These are phyloP conservation scores for Cylindrodendrum hubeiense DNA, from an alignment of 2,329 filamentous ascomycete species.

Conservation along the genomic window DNA sequence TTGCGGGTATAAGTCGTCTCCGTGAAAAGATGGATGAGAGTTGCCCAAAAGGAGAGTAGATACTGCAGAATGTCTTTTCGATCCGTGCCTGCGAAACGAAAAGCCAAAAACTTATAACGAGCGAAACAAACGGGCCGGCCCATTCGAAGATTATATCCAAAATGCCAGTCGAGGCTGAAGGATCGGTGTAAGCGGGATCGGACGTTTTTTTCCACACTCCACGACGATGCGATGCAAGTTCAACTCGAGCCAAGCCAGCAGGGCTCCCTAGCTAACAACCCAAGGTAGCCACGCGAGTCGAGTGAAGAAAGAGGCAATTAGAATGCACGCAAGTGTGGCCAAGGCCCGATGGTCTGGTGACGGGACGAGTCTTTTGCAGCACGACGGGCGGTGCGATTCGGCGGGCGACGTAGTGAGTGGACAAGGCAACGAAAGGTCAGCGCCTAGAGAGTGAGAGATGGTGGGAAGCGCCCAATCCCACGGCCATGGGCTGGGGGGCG, in stretches of 20 bases:
- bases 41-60: not conserved
- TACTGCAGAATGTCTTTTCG: not conserved
- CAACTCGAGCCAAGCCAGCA: not conserved
- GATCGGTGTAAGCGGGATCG: conserved; percentile 36
- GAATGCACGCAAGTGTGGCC: conserved; percentile 29
- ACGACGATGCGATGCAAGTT: not conserved
- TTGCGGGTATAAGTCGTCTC: not conserved
- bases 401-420: conserved; percentile 36
- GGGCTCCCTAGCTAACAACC: conserved; percentile 9
- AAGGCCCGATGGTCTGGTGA: conserved; percentile 43
- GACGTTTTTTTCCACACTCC: conserved; percentile 23
- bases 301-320: conserved; percentile 20
- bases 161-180: conserved; percentile 15
- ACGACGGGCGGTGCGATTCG: conserved; percentile 29
- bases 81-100: conserved; percentile 17
- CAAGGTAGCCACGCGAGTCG: conserved; percentile 20
- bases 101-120: conserved; percentile 6
- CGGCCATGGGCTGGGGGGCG: conserved; percentile 19
- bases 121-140: conserved; percentile 18
- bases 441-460: conserved; percentile 42
- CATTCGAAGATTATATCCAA: conserved; percentile 21
- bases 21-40: not conserved
- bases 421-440: conserved; percentile 36
- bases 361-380: conserved; percentile 38
- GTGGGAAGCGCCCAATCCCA: conserved; percentile 30